phyloP scores from a whole-genome alignment of 495 filamentous ascomycete species.

The Penicillium parvum region DNA sequence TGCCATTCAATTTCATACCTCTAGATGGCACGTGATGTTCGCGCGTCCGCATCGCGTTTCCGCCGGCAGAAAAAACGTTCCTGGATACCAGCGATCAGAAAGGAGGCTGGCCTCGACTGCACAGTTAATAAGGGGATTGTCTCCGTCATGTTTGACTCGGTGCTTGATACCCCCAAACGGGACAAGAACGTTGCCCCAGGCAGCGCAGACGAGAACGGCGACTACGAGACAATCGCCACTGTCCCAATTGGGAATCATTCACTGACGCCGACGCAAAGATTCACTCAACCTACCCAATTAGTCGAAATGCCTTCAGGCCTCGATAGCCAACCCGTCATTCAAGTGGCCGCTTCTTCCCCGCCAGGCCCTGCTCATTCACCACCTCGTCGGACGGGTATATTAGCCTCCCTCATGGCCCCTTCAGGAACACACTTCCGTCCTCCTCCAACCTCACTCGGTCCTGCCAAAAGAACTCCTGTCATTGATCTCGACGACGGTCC shows the following conservation, averaged over 20 bases:
- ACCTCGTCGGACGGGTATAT: slow-evolving; percentile 34
- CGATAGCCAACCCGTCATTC: slow-evolving; percentile 51
- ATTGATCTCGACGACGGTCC: slow-evolving; percentile 55
- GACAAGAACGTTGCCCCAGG: slow-evolving; percentile 41
- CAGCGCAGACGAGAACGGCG: slow-evolving; percentile 35
- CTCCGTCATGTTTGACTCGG: slow-evolving; percentile 35
- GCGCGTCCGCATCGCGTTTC: slow-evolving; percentile 22
- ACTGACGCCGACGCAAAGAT: slow-evolving; percentile 38
- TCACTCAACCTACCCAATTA: slow-evolving; percentile 72
- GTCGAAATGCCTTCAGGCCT: slow-evolving; percentile 34
- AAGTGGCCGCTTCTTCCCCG: slow-evolving; percentile 83
- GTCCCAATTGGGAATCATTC: slow-evolving; percentile 48
- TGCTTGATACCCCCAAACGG: slow-evolving; percentile 47
- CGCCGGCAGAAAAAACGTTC: slow-evolving; percentile 30
- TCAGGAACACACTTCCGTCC: slow-evolving; percentile 68
- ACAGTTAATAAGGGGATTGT: neutral
- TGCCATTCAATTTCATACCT: neutral
- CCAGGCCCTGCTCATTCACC: slow-evolving; percentile 49
- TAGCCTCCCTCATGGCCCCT: slow-evolving; percentile 68
- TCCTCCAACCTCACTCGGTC: slow-evolving; percentile 36
- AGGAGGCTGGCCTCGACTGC: slow-evolving; percentile 12
- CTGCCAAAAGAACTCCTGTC: slow-evolving; percentile 34
- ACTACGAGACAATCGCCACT: slow-evolving; percentile 57
- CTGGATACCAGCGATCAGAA: slow-evolving; percentile 9
- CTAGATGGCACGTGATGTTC: slow-evolving; percentile 23